phyloP scores from a whole-genome alignment of 2,329 filamentous ascomycete genomes.

The Lecanosticta acicola region DNA sequence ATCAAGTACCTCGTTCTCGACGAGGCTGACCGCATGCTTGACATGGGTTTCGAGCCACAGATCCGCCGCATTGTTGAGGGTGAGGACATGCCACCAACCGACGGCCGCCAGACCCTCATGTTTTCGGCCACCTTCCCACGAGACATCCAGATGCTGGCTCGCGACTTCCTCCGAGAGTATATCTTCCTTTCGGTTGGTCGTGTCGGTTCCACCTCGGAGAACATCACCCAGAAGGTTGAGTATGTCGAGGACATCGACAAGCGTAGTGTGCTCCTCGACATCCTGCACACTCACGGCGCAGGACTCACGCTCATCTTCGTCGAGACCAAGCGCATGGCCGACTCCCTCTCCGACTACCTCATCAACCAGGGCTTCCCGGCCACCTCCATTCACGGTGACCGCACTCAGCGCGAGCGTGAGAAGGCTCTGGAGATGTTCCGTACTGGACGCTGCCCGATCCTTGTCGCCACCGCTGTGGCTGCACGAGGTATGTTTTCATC shows the following conservation, averaged over 20 bases:
- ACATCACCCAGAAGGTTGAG: conserved; percentile 98
- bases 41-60: conserved; percentile 99
- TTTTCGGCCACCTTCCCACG: conserved; percentile 99
- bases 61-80: conserved; percentile 97
- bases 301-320: conserved; percentile 96
- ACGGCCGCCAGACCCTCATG: conserved; percentile 94
- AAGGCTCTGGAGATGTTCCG: conserved; percentile 97
- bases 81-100: conserved; percentile 88
- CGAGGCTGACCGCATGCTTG: conserved; percentile 99
- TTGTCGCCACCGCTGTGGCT: conserved; percentile 94
- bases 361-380: conserved; percentile 98
- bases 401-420: conserved; percentile 97
- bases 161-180: conserved; percentile 98
- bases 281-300: conserved; percentile 85
- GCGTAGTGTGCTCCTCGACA: conserved; percentile 93
- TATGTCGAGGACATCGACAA: conserved; percentile 97
- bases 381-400: conserved; percentile 97
- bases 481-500: conserved; percentile 49
- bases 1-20: conserved; percentile 99
- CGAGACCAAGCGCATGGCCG: conserved; percentile 99
- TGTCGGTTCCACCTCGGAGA: conserved; percentile 99
- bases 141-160: conserved; percentile 97
- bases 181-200: conserved; percentile 97
- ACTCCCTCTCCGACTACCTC: conserved; percentile 93
- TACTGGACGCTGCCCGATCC: conserved; percentile 87